Conservation (phyloP, 2,329 filamentous ascomycete genomes). For the Bipolaris oryzae region DNA sequence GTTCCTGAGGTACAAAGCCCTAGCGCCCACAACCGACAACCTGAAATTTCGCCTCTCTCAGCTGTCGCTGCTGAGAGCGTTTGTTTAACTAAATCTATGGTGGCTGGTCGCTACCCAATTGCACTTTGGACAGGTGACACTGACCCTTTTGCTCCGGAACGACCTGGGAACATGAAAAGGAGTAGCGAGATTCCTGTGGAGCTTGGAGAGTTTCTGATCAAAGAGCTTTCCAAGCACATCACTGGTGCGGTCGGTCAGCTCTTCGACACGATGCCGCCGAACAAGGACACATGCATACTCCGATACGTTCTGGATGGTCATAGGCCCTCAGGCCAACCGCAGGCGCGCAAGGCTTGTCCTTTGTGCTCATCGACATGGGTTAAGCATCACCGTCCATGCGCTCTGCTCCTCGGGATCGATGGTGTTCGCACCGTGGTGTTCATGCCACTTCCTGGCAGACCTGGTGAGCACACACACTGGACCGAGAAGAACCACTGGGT, state of each 20-base stretch:
- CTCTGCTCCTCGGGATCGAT: constrained; percentile 17
- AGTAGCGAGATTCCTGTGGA: constrained; percentile 1
- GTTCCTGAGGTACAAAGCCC: neutral
- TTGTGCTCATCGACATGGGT: constrained; percentile 9
- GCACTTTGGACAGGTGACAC: constrained; percentile 10
- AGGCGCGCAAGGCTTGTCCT: constrained; percentile 12
- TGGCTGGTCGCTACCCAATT: constrained; percentile 7
- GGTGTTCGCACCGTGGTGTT: constrained; percentile 20
- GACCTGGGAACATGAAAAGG: neutral
- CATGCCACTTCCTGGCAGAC: constrained; percentile 12
- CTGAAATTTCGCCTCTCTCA: neutral
- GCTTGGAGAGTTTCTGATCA: constrained; percentile 4
- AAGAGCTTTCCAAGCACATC: constrained; percentile 11
- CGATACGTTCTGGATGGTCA: constrained; percentile 14
- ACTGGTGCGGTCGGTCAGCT: neutral
- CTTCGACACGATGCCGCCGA: constrained; percentile 13
- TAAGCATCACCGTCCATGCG: constrained; percentile 15
- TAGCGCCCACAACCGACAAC: neutral
- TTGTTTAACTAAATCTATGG: neutral
- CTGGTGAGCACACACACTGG: neutral
- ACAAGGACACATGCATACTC: constrained; percentile 14
- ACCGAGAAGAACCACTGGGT: constrained; percentile 16
- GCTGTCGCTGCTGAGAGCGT: neutral
- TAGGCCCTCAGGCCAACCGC: constrained; percentile 3
- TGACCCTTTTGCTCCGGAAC: neutral